Conservation (phyloP, 768 basidiomycete genomes). For the Sistotremastrum suecicum region DNA sequence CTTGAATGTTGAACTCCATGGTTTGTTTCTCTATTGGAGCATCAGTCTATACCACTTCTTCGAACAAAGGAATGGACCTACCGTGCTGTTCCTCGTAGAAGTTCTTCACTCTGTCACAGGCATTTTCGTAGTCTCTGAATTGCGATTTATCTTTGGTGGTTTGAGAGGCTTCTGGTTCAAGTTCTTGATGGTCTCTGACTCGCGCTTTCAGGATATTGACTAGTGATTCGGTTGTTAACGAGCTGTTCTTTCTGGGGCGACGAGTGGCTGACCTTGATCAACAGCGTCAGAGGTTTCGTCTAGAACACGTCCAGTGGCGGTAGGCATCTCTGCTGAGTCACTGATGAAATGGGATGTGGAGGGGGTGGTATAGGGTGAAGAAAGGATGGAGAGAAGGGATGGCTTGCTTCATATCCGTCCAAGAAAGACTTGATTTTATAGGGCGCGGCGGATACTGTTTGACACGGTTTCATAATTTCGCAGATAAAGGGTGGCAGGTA, state of each 20-base stretch:
- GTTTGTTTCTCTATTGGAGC: conserved; percentile 67
- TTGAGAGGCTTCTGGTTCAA: conserved; percentile 35
- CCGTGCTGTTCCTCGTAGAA: conserved; percentile 75
- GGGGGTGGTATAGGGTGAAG: too few relatives aligned
- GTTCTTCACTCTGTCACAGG: conserved; percentile 63
- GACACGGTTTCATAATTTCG: too few relatives aligned
- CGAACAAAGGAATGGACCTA: conserved; percentile 13
- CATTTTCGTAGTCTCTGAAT: conserved; percentile 62
- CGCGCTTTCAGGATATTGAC: conserved; percentile 56
- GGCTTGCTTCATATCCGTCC: too few relatives aligned
- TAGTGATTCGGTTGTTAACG: conserved; percentile 13
- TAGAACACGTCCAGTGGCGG: conserved; percentile 16
- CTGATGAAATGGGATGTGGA: too few relatives aligned
- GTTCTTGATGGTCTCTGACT: conserved; percentile 36
- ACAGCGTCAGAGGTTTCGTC: conserved; percentile 34
- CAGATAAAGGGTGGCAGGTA: too few relatives aligned
- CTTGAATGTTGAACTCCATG: conserved; percentile 67
- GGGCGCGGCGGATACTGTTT: too few relatives aligned
- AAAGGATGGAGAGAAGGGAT: too few relatives aligned
- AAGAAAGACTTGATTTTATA: too few relatives aligned
- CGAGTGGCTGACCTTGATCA: conserved; percentile 27
- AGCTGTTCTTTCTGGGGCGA: neutral
- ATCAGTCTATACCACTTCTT: neutral
- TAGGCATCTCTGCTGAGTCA: too few relatives aligned
- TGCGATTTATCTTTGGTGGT: conserved; percentile 43